These are phyloP conservation scores for Gracilariopsis chorda DNA, from an alignment of 23 red algal species.

Conservation along the genomic window DNA sequence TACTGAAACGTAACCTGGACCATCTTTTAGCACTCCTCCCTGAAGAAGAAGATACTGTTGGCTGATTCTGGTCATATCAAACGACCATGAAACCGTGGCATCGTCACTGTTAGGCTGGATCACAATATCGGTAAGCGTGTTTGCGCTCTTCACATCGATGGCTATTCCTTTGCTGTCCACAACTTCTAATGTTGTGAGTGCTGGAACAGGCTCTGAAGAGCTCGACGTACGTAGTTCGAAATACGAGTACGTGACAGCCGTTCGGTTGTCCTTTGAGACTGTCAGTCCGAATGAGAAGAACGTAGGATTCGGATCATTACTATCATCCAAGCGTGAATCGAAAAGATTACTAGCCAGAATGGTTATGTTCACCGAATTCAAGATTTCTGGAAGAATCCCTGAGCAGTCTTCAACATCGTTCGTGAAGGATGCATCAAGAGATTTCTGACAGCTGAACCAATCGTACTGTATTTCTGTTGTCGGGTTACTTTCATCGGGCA, in stretches of 20 bases:
- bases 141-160: not conserved
- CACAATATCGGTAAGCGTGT: conserved; percentile 24
- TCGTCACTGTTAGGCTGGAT: conserved; percentile 24
- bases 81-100: conserved; percentile 6
- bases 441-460: conserved; percentile 31
- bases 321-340: conserved; percentile 11
- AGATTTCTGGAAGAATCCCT: not conserved
- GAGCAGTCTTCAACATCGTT: not conserved
- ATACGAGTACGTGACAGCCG: conserved; percentile 4
- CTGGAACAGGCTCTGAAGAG: not conserved
- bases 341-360: conserved; percentile 13
- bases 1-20: conserved; percentile 5
- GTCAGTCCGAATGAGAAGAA: conserved; percentile 26
- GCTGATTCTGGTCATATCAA: conserved; percentile 25
- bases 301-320: not conserved
- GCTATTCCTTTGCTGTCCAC: conserved; percentile 43
- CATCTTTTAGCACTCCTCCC: conserved; percentile 23
- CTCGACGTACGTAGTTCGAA: conserved; percentile 21
- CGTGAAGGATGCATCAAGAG: conserved; percentile 17
- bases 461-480: conserved; percentile 18
- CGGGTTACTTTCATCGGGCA: conserved; percentile 28
- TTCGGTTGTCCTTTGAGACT: conserved; percentile 30
- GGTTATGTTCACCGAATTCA: conserved; percentile 11
- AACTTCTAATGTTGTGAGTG: not conserved
- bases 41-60: conserved; percentile 47